These are phyloP conservation scores for Alternaria alternata DNA, from an alignment of 2,329 filamentous ascomycete species.

Conservation along the genomic window DNA sequence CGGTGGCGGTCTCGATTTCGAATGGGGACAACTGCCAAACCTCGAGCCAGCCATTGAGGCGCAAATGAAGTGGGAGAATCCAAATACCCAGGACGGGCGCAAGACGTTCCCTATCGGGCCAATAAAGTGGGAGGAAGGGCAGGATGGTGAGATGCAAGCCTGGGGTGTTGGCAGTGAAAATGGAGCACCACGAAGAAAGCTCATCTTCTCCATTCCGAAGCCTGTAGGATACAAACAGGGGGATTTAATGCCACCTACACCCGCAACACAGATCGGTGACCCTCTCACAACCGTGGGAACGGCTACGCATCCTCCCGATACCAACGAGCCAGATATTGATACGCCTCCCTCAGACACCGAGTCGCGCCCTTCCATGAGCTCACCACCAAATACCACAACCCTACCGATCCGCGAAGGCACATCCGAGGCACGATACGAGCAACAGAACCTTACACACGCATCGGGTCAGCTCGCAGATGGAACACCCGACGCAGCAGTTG, in stretches of 20 bases:
- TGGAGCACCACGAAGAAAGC: constrained; percentile 50
- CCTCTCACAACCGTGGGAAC: constrained; percentile 48
- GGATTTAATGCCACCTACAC: constrained; percentile 34
- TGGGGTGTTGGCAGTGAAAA: constrained; percentile 56
- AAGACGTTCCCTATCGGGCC: constrained; percentile 58
- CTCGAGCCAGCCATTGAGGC: constrained; percentile 67
- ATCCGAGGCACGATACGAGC: constrained; percentile 51
- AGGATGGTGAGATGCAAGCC: constrained; percentile 54
- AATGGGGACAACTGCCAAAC: constrained; percentile 77
- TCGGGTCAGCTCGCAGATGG: constrained; percentile 52
- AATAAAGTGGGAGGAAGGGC: constrained; percentile 56
- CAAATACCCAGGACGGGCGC: constrained; percentile 40
- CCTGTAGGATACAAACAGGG: constrained; percentile 41
- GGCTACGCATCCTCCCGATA: constrained; percentile 47
- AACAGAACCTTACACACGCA: constrained; percentile 56
- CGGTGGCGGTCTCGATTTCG: constrained; percentile 84
- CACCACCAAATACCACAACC: constrained; percentile 22
- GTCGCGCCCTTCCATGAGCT: constrained; percentile 21
- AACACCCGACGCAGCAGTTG: constrained; percentile 52
- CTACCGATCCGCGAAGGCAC: constrained; percentile 52
- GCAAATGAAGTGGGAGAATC: constrained; percentile 53
- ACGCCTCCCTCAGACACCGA: constrained; percentile 35
- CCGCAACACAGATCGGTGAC: constrained; percentile 33
- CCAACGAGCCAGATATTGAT: constrained; percentile 27
- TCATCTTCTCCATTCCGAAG: constrained; percentile 51